Evolutionary conservation across 139 green algal genomes (phyloP), one percentile per base, ranked within the genome.

Genomic region (Haematococcus sp.): DNA sequence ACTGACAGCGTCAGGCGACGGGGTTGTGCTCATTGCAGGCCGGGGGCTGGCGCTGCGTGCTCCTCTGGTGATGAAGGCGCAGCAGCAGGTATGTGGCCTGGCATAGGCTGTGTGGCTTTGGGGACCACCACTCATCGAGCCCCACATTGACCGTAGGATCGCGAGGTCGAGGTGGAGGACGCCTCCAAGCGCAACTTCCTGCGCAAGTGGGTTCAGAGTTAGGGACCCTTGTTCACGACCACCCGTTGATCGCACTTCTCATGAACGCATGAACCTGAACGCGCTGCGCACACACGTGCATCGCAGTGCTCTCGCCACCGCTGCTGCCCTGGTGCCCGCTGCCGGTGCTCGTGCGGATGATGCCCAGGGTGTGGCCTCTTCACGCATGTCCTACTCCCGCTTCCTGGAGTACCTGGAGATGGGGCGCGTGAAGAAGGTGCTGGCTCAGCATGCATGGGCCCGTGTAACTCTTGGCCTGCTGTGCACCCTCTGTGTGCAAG

Each of bases 331-430:
- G 30, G 3, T 79, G 22, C 75, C 80, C 4, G 70, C 71, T 17
- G 49, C 59, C 15, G 80, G 75, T 25, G 71, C 75, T 23, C 67
- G 64, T 43, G 80, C 84, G 17, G 84, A 89, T 0, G 84, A 89
- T 49, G 84, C 81, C 1, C 33, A 64, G 33, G 84, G 81, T 11
- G 92, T 98, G 4, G 96, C 96, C 1, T 98, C 95, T 9, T 99
- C 96, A 0, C 88, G 96, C 70, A 99, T 99, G 96, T 97, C 90
- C 30, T 99, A 99, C 88, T 98, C 93, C 11, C 89, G 96, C 16
- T 99, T 99, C 83, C 85, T 99, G 32, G 96, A 99, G 85, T 99
- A 99, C 84, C 88, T 99, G 9, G 96, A 99, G 71, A 98, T 99
- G 94, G 96, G 92, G 20, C 86, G 96, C 56, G 96, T 99, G 46